Conservation (phyloP, 805 yeast species). For the Candida succiphila region DNA sequence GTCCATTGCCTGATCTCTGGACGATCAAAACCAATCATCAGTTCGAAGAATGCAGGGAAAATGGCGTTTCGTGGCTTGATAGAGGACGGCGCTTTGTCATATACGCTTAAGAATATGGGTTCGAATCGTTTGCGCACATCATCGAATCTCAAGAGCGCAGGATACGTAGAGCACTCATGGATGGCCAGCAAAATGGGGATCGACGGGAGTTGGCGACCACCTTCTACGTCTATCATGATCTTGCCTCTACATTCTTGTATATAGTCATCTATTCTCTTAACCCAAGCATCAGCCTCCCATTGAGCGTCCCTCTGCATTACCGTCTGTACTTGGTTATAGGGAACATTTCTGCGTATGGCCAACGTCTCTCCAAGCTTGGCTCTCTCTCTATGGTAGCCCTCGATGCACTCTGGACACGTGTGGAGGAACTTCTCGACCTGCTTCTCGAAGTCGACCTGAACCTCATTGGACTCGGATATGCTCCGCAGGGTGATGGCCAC, state of each 20-base stretch:
- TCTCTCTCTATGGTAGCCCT: constrained; percentile 43
- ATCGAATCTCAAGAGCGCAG: constrained; percentile 35
- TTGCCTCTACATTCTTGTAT: not conserved
- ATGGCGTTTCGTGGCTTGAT: constrained; percentile 6
- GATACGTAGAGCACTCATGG: constrained; percentile 42
- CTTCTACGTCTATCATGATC: not conserved
- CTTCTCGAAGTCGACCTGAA: not conserved
- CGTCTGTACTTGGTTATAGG: constrained; percentile 11
- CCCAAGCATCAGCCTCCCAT: constrained; percentile 14
- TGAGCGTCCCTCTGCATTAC: constrained; percentile 13
- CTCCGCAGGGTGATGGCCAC: too few relatives aligned
- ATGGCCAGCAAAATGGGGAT: constrained; percentile 15
- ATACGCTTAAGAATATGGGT: too few relatives aligned
- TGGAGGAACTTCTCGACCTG: constrained; percentile 20
- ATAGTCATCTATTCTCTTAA: not conserved
- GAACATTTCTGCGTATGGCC: constrained; percentile 32
- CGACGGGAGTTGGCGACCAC: constrained; percentile 9
- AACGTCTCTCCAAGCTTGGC: constrained; percentile 42
- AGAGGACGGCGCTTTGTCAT: too few relatives aligned
- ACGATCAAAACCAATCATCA: constrained; percentile 36
- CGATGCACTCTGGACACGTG: constrained; percentile 44
- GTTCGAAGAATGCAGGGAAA: too few relatives aligned
- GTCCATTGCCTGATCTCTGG: constrained; percentile 38
- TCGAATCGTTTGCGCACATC: too few relatives aligned
- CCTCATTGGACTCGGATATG: not conserved